phyloP scores from a whole-genome alignment of 1,284 basidiomycete species.

The Ganoderma boninense region DNA sequence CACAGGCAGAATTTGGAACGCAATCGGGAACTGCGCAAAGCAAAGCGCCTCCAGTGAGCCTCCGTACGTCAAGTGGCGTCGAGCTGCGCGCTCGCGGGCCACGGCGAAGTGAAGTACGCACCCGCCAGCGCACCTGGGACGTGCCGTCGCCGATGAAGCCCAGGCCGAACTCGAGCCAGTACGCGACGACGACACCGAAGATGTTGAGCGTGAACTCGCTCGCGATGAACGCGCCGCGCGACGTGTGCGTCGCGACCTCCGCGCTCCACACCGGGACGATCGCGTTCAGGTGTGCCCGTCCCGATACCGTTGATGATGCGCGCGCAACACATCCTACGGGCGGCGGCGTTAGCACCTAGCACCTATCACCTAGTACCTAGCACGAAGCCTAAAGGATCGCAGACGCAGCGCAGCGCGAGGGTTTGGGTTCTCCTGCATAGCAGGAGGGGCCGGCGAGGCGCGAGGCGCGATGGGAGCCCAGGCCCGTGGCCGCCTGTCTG shows the following conservation, averaged over 20 bases:
- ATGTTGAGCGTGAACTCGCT: slow-evolving; percentile 54
- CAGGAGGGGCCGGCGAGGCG: background rate
- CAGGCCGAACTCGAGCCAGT: slow-evolving; percentile 62
- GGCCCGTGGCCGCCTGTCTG: background rate
- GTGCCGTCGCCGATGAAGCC: slow-evolving; percentile 56
- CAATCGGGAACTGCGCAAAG: slow-evolving; percentile 52
- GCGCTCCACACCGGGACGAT: slow-evolving; percentile 63
- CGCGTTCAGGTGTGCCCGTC: slow-evolving; percentile 58
- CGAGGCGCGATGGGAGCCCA: background rate
- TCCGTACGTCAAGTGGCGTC: background rate
- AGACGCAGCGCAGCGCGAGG: background rate
- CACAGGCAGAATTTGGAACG: slow-evolving; percentile 57
- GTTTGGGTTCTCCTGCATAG: background rate
- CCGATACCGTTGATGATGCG: slow-evolving; percentile 61
- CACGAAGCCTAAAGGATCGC: background rate
- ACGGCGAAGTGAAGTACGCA: slow-evolving; percentile 30
- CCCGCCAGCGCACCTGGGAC: slow-evolving; percentile 52
- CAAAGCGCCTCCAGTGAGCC: slow-evolving; percentile 16
- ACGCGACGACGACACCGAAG: slow-evolving; percentile 61
- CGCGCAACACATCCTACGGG: slow-evolving; percentile 56
- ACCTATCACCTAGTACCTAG: too few relatives aligned
- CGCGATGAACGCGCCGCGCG: slow-evolving; percentile 50
- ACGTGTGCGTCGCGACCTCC: slow-evolving; percentile 56
- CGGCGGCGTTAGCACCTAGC: background rate
- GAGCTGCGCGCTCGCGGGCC: background rate